These are phyloP conservation scores for Globisporangium abappressorium DNA, from an alignment of 352 stramenopile species.

Conservation along the genomic window DNA sequence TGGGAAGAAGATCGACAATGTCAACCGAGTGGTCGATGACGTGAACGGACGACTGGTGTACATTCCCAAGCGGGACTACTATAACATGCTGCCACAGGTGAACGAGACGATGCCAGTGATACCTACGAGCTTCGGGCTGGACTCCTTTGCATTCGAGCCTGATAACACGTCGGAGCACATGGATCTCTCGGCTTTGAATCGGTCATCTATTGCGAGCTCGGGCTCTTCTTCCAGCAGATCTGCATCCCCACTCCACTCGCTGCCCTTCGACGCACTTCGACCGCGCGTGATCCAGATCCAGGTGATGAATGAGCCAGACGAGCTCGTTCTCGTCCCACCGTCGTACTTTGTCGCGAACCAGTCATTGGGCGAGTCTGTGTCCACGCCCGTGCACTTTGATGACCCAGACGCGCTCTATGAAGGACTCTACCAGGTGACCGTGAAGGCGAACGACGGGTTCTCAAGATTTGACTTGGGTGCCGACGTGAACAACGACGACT, in stretches of 20 bases:
- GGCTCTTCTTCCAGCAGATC: background rate
- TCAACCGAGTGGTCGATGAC: constrained; percentile 24
- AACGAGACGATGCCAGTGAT: background rate
- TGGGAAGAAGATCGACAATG: constrained; percentile 3
- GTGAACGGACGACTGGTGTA: constrained; percentile 37
- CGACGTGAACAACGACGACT: constrained; percentile 46
- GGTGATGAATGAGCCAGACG: constrained; percentile 49
- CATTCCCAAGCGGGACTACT: constrained; percentile 49
- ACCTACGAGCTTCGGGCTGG: constrained; percentile 11
- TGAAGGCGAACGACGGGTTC: constrained; percentile 35
- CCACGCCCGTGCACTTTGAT: constrained; percentile 47
- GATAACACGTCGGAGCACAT: background rate
- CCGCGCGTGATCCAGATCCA: constrained; percentile 42
- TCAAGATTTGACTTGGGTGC: constrained; percentile 46
- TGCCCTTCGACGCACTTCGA: constrained; percentile 13
- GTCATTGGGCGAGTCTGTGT: constrained; percentile 16
- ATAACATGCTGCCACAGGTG: constrained; percentile 27
- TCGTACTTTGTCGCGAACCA: constrained; percentile 31
- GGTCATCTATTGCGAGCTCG: background rate
- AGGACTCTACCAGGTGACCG: constrained; percentile 40
- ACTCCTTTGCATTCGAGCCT: constrained; percentile 43
- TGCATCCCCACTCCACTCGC: background rate
- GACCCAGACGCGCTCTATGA: constrained; percentile 42
- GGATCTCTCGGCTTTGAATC: background rate
- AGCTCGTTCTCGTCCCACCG: constrained; percentile 44